Base-by-base conservation (phyloP, 176 grass and related monocot genomes). In the Neostapfia colusana region DNA sequence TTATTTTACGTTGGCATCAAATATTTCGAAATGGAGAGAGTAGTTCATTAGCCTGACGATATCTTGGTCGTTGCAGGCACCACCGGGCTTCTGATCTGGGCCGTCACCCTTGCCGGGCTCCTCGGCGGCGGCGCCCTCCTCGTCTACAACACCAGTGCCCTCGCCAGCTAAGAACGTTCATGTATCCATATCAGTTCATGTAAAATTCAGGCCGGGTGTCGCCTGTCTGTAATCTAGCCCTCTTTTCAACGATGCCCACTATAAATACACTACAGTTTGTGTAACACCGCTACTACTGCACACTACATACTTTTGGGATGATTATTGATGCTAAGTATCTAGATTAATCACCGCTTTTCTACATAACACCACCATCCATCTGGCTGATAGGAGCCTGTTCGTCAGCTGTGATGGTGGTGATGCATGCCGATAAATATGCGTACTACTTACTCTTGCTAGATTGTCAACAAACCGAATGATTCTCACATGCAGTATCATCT, bases 21-120 rank as follows among this genome's bases (percentile, higher is more conserved):
- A n/a, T n/a, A n/a, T n/a, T n/a, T n/a, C n/a, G n/a, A n/a, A n/a
- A n/a, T n/a, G n/a, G n/a, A n/a, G n/a, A n/a, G n/a, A n/a, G n/a
- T n/a, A n/a, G n/a, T 59, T 59, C 3, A 20, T 20, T 20, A 51
- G 15, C 45, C 4, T 48, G 45, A 48, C 45, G 45, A 69, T 46
- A 58, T 68, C 51, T 9, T 70, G 56, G 2, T 61, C 18, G 5
- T 57, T 88, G 38, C 77, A 92, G 95, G 95, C 81, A 92, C 79
- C 31, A 94, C 95, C 55, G 95, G 95, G 34, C 85, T 98, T 37
- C 86, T 98, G 77, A 98, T 98, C 77, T 98, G 95, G 95, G 95
- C 95, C 27, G 20, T 92, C 42, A 95, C 95, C 45, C 89, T 98
- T 38, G 89, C 89, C 6, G 91, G 91, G 64, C 43, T 98, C 8